phyloP scores from a whole-genome alignment of 352 stramenopile genomes.

The Globisporangium heterothallicum region DNA sequence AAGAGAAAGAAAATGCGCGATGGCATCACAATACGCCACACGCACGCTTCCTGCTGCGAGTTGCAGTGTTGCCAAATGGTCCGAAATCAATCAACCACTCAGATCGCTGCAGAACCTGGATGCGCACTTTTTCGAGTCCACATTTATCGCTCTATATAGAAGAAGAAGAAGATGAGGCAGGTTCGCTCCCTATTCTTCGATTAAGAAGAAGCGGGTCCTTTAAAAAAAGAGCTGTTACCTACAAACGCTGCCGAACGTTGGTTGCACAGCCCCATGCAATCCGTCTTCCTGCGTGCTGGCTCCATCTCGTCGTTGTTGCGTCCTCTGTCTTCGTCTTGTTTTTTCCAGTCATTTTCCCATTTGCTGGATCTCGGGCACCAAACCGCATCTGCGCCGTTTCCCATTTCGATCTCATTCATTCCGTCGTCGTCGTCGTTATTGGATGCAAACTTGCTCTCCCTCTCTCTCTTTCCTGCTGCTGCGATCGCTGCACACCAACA shows the following conservation, averaged over 20 bases:
- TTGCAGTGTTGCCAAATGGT: too few species aligned
- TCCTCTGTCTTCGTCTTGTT: too few species aligned
- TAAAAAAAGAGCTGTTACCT: not conserved
- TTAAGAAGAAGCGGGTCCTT: not conserved
- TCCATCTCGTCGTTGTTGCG: not conserved
- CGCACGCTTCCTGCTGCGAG: not conserved
- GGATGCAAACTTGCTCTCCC: too few species aligned
- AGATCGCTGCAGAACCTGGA: too few species aligned
- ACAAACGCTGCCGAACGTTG: not conserved
- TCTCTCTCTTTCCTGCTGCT: too few species aligned
- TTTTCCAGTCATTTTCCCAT: not conserved
- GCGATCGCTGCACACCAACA: too few species aligned
- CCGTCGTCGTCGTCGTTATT: too few species aligned
- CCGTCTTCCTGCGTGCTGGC: not conserved
- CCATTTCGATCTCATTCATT: too few species aligned
- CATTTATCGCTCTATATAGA: too few species aligned
- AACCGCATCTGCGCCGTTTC: not conserved
- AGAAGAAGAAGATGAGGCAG: not conserved
- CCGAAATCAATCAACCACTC: too few species aligned
- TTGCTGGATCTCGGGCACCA: not conserved
- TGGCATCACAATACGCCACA: too few species aligned
- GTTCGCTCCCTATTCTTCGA: not conserved
- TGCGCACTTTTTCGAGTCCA: too few species aligned
- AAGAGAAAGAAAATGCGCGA: not conserved
- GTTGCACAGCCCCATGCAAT: not conserved